These are phyloP conservation scores for Verbena officinalis DNA, from an alignment of 257 asterid genomes.

Conservation along the genomic window DNA sequence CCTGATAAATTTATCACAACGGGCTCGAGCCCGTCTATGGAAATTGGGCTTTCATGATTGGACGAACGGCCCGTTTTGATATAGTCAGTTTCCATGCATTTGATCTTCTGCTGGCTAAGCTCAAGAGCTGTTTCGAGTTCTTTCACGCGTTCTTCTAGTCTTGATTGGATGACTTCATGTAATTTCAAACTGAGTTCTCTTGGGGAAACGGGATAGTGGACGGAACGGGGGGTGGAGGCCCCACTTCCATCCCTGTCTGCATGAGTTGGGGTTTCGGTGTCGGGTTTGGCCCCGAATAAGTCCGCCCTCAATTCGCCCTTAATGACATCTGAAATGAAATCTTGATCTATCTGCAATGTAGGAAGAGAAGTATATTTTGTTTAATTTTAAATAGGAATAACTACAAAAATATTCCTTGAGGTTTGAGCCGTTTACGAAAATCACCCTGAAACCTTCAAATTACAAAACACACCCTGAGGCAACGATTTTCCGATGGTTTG, in stretches of 20 bases:
- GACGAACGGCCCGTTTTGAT: conserved; percentile 37
- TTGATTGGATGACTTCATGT: conserved; percentile 82
- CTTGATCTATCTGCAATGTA: conserved; percentile 61
- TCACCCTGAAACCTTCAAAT: too few relatives aligned
- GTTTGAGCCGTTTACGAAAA: too few relatives aligned
- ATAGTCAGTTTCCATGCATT: conserved; percentile 40
- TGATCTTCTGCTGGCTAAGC: conserved; percentile 58
- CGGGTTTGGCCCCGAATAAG: conserved; percentile 37
- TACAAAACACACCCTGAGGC: too few relatives aligned
- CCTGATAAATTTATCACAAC: conserved; percentile 59
- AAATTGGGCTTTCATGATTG: conserved; percentile 45
- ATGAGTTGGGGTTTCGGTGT: conserved; percentile 28
- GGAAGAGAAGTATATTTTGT: neutral
- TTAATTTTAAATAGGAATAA: too few relatives aligned
- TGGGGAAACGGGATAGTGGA: conserved; percentile 72
- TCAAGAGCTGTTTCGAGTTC: conserved; percentile 81
- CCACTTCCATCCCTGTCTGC: conserved; percentile 53
- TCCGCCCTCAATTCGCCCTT: conserved; percentile 57
- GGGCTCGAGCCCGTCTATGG: conserved; percentile 42
- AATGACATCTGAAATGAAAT: conserved; percentile 43
- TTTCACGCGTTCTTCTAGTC: conserved; percentile 66
- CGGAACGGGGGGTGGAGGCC: conserved; percentile 53
- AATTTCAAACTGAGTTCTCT: conserved; percentile 75
- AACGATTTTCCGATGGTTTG: too few relatives aligned
- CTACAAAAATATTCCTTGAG: too few relatives aligned